These are phyloP conservation scores for Xenosphaeropsis pyriputrescens DNA, from an alignment of 2,329 filamentous ascomycete genomes.

Conservation along the genomic window DNA sequence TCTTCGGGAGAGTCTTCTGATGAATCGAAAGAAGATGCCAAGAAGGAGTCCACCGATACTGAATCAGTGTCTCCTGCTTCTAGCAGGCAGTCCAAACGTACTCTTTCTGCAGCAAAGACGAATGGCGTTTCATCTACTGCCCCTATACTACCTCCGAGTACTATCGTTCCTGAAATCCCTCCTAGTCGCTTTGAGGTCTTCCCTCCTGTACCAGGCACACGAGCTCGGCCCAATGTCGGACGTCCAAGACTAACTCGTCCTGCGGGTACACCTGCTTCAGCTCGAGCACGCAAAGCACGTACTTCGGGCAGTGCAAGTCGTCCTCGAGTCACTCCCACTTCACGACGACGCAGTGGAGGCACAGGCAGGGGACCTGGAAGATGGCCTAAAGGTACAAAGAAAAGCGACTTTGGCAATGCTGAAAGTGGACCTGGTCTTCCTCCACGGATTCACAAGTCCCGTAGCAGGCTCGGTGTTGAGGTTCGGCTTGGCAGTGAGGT, in stretches of 20 bases:
- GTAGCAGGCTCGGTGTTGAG: conserved; percentile 17
- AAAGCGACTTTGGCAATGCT: conserved; percentile 52
- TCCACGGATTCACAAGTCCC: conserved; percentile 24
- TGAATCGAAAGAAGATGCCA: background rate
- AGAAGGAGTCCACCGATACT: background rate
- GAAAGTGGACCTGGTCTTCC: conserved; percentile 50
- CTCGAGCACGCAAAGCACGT: background rate
- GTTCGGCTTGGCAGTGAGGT: conserved; percentile 16
- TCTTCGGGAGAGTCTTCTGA: background rate
- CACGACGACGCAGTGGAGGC: conserved; percentile 27
- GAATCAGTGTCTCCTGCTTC: background rate
- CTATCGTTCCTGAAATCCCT: conserved; percentile 35
- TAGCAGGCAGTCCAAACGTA: background rate
- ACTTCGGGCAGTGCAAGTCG: conserved; percentile 3
- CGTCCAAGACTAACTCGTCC: conserved; percentile 8
- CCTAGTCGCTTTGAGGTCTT: conserved; percentile 65
- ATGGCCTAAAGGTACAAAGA: conserved; percentile 55
- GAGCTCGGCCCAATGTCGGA: conserved; percentile 11
- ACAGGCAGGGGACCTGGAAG: conserved; percentile 50
- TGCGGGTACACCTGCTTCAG: conserved; percentile 5
- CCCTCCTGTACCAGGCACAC: conserved; percentile 43
- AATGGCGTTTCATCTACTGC: conserved; percentile 11
- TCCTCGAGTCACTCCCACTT: conserved; percentile 12
- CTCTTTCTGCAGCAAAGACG: conserved; percentile 4
- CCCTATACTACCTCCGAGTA: conserved; percentile 11